These are phyloP conservation scores for Galerina marginata DNA, from an alignment of 768 basidiomycete species.

Conservation along the genomic window DNA sequence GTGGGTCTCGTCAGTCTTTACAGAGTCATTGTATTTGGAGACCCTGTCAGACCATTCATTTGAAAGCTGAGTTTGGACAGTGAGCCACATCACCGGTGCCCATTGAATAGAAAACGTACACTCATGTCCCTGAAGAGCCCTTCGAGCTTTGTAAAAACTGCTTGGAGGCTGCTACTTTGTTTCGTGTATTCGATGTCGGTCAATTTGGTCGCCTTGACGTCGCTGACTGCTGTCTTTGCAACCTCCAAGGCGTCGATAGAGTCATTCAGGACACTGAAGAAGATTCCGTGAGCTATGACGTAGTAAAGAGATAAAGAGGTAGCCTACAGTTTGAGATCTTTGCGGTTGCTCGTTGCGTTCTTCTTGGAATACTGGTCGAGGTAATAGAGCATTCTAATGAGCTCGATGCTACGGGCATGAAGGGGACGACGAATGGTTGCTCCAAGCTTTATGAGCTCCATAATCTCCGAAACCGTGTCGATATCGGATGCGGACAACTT, in stretches of 20 bases:
- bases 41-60: constrained; percentile 7
- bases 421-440: constrained; percentile 26
- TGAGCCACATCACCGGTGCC: neutral
- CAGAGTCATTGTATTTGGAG: constrained; percentile 3
- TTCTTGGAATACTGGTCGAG: constrained; percentile 17
- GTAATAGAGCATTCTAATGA: constrained; percentile 24
- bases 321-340: constrained; percentile 9
- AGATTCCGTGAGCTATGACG: neutral
- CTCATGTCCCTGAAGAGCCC: neutral
- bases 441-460: constrained; percentile 22
- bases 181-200: constrained; percentile 2
- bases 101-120: constrained; percentile 1
- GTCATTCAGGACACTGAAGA: constrained; percentile 4
- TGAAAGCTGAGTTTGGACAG: neutral
- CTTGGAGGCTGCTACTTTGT: constrained; percentile 1
- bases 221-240: constrained; percentile 8
- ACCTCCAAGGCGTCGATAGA: constrained; percentile 9
- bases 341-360: neutral
- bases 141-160: constrained; percentile 1
- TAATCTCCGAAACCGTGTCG: constrained; percentile 16
- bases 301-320: no score
- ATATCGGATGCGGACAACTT: constrained; percentile 10
- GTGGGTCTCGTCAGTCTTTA: constrained; percentile 13
- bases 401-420: constrained; percentile 22
- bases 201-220: constrained; percentile 8